Base-by-base conservation (phyloP, 2,329 filamentous ascomycete genomes). In the Dactylella cylindrospora region DNA sequence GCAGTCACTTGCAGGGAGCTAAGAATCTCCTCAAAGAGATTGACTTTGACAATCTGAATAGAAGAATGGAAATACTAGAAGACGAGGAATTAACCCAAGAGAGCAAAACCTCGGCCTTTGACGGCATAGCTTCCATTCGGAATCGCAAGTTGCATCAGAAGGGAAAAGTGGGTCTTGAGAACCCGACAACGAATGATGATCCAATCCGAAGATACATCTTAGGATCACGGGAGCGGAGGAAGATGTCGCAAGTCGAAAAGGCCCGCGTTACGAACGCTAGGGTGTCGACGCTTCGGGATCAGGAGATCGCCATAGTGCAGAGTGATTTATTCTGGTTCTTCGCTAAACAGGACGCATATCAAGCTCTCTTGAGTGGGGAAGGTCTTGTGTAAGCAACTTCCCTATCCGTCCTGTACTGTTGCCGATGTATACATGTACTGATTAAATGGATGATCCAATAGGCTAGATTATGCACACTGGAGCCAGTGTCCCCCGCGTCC, bases 321-420 rank as follows among this genome's bases (percentile, higher is more conserved):
- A 83, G 86, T 66, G 93, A 97, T 73, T 74, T 97, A 3, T 94
- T 86, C 70, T 98, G 91, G 90, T 96, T 90, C 87, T 96, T 90
- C 71, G 85, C 82, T 68, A 95, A 95, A 73, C 93, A 96, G 77
- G 93, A 97, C 71, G 83, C 87, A 6, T 94, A 91, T 68, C 91
- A 96, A 72, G 90, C 88, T 70, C 82, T 96, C 62, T 76, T 97
- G 19, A 93, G 90, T 67, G 91, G 89, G 6, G 90, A 91, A 33
- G 80, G 80, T 64, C 76, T 94, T 39, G 84, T 96, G 89, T 95
- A 76, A 79, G 89, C 79, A 57, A 32, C 52, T 57, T 49, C 52
- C 52, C 32, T 33, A 15, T 41, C 2, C 19, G 22, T 23, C 25
- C 7, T 7, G 13, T 17, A 33, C 3, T 33, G 49, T 50, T 31